These are phyloP conservation scores for Monosporozyma solicola DNA, from an alignment of 805 yeast species.

Conservation along the genomic window DNA sequence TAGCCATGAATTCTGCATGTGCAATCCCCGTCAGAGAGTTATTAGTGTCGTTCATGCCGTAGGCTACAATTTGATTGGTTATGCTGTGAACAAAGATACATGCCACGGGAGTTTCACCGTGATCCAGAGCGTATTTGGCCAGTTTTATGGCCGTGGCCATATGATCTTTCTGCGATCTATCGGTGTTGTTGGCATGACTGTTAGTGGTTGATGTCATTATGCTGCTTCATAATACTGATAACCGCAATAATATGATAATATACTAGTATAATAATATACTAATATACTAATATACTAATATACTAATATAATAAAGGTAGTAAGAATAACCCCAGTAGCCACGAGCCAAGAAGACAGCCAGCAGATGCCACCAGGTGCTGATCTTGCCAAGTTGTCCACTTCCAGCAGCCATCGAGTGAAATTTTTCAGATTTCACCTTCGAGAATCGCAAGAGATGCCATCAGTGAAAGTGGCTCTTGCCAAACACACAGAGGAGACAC, in stretches of 20 bases:
- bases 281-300: too few species aligned
- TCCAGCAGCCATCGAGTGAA: not conserved
- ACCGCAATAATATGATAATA: too few species aligned
- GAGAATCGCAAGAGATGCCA: not conserved
- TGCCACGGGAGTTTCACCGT: conserved; percentile 80
- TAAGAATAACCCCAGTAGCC: not conserved
- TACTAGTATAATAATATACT: too few species aligned
- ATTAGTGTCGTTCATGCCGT: conserved; percentile 83
- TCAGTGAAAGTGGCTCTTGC: too few species aligned
- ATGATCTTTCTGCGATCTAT: conserved; percentile 10
- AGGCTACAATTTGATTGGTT: conserved; percentile 46
- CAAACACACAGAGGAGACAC: too few species aligned
- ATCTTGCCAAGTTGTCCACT: not conserved
- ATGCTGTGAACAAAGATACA: conserved; percentile 52
- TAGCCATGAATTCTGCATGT: conserved; percentile 89
- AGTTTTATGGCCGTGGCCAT: conserved; percentile 47
- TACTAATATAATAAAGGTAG: too few species aligned
- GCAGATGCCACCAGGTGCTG: not conserved
- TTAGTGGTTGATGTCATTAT: too few species aligned
- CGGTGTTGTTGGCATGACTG: not conserved
- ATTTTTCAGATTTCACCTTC: not conserved
- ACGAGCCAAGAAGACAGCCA: not conserved
- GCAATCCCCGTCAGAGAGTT: conserved; percentile 75
- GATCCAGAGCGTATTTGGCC: conserved; percentile 55
- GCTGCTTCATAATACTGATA: too few species aligned